Percentiles rank a stretch among this genome's conserved stretches.
Conservation (phyloP, 306 rosid species). For the Quercus wislizeni region DNA sequence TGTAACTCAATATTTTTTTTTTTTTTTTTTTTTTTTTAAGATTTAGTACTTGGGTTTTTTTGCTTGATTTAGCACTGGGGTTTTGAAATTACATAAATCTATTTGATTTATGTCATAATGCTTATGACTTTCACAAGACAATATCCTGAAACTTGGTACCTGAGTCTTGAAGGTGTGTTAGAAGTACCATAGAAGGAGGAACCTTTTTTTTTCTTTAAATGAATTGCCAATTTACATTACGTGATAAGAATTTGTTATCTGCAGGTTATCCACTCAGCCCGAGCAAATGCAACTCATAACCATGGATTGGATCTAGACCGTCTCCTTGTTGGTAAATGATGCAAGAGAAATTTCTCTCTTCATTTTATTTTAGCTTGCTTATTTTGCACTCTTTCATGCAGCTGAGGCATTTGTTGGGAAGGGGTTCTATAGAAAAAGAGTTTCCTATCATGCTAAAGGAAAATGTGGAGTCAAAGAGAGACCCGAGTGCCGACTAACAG, state of each 20-base stretch:
- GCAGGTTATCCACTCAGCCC: constrained; percentile 90
- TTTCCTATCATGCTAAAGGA: constrained; percentile 48
- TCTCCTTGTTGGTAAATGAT: constrained; percentile 73
- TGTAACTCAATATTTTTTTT: too few relatives aligned
- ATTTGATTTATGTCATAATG: too few relatives aligned
- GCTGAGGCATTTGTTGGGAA: constrained; percentile 93
- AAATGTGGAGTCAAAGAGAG: constrained; percentile 43
- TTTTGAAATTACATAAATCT: too few relatives aligned
- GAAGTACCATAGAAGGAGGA: not conserved
- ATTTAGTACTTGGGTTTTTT: too few relatives aligned
- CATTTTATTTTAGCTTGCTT: constrained; percentile 19
- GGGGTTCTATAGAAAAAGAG: constrained; percentile 55
- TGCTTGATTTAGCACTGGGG: too few relatives aligned
- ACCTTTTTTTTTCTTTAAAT: not conserved
- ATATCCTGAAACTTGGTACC: too few relatives aligned
- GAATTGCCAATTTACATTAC: not conserved
- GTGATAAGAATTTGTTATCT: constrained; percentile 8
- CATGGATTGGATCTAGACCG: constrained; percentile 83
- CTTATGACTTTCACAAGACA: too few relatives aligned
- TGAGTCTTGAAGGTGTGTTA: not conserved
- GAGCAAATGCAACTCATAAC: constrained; percentile 90
- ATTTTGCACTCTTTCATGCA: constrained; percentile 29
- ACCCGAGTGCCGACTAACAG: constrained; percentile 80
- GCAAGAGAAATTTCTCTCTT: constrained; percentile 15
- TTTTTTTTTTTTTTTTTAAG: too few relatives aligned